phyloP scores from a whole-genome alignment of 495 filamentous ascomycete species.

The Physcia stellaris region DNA sequence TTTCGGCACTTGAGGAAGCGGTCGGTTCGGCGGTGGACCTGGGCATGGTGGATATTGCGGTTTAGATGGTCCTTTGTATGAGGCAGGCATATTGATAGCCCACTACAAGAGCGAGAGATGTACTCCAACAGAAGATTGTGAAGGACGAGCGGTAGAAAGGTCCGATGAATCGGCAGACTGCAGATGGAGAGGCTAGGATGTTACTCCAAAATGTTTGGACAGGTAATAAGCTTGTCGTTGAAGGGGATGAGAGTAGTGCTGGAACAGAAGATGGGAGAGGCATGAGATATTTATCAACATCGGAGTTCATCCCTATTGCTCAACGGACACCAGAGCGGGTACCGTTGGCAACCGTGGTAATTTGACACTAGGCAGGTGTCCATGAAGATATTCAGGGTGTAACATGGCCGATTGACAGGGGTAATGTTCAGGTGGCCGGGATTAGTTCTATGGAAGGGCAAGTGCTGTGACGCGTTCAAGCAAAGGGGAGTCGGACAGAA shows the following conservation, averaged over 20 bases:
- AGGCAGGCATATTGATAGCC: constrained; percentile 11
- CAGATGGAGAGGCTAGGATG: background rate
- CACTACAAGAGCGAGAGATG: too few relatives aligned
- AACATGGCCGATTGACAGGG: background rate
- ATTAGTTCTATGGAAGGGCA: too few relatives aligned
- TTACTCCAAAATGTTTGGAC: constrained; percentile 11
- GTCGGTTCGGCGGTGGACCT: constrained; percentile 17
- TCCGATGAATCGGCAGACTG: constrained; percentile 7
- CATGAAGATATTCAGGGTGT: background rate
- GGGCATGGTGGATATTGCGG: constrained; percentile 16
- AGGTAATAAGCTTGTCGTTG: constrained; percentile 29
- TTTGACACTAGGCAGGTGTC: background rate
- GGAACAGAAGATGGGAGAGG: background rate
- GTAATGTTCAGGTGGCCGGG: too few relatives aligned
- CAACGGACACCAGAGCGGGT: too few relatives aligned
- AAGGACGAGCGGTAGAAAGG: background rate
- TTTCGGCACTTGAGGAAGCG: constrained; percentile 16
- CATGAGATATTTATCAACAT: background rate
- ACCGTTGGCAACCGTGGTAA: background rate
- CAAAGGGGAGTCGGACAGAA: too few relatives aligned
- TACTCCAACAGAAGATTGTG: too few relatives aligned
- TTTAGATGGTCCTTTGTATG: constrained; percentile 6
- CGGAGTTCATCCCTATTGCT: too few relatives aligned
- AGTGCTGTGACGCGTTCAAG: too few relatives aligned
- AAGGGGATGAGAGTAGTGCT: constrained; percentile 15